phyloP scores from a whole-genome alignment of 2,329 filamentous ascomycete genomes.

The Alternaria arborescens region DNA sequence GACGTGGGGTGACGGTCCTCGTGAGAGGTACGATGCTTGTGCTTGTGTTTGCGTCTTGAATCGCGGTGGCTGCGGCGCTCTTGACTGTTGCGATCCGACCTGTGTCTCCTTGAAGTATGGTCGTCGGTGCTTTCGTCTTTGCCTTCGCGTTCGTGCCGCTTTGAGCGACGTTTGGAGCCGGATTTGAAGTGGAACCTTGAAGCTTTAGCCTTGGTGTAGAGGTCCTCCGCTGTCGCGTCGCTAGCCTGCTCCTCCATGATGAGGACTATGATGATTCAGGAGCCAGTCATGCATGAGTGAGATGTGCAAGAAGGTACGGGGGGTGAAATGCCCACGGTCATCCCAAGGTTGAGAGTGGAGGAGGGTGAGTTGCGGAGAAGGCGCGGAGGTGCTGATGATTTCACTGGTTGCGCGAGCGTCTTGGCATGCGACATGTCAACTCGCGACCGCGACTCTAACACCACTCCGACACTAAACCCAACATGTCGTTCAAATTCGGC shows the following conservation, averaged over 20 bases:
- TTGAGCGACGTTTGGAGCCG: slow-evolving; percentile 30
- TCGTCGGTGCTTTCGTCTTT: slow-evolving; percentile 14
- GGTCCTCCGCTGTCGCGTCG: slow-evolving; percentile 26
- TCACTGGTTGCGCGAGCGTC: slow-evolving; percentile 38
- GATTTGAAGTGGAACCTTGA: slow-evolving; percentile 54
- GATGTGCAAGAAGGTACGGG: background rate
- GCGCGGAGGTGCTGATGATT: slow-evolving; percentile 34
- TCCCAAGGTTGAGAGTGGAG: background rate
- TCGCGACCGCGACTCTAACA: slow-evolving; percentile 1
- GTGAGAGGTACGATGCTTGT: slow-evolving; percentile 22
- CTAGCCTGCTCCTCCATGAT: slow-evolving; percentile 44
- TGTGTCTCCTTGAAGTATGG: slow-evolving; percentile 23
- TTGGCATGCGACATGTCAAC: slow-evolving; percentile 30
- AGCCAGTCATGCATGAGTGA: slow-evolving; percentile 29
- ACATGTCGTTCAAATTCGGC: slow-evolving; percentile 61
- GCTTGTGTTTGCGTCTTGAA: slow-evolving; percentile 31
- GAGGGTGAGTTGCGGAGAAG: slow-evolving; percentile 29
- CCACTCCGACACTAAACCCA: slow-evolving; percentile 19
- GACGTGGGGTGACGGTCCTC: slow-evolving; percentile 36
- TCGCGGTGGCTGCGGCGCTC: slow-evolving; percentile 16
- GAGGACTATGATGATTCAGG: slow-evolving; percentile 19
- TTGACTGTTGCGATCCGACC: slow-evolving; percentile 20
- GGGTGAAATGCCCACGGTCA: slow-evolving; percentile 7
- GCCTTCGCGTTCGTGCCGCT: slow-evolving; percentile 25
- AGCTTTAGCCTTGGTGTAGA: slow-evolving; percentile 37